These are phyloP conservation scores for Hypoxylon intermedium DNA, from an alignment of 495 filamentous ascomycete species.

Conservation along the genomic window DNA sequence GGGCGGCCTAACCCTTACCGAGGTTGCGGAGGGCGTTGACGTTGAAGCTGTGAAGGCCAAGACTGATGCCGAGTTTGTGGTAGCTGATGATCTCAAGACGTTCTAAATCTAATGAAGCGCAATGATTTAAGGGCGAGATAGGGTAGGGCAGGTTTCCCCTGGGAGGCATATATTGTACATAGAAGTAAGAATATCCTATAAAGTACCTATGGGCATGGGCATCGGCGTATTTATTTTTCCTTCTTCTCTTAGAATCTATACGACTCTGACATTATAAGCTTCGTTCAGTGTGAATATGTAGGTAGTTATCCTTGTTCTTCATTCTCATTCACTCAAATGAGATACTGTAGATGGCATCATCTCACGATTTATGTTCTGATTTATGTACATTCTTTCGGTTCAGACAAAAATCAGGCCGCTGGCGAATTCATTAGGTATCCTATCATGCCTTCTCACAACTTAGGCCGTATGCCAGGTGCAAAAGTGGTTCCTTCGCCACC, in stretches of 20 bases:
- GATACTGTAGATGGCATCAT: background rate
- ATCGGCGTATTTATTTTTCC: no score
- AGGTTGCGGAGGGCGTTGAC: constrained; percentile 62
- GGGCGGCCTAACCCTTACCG: constrained; percentile 60
- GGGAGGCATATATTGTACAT: no score
- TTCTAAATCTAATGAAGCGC: constrained; percentile 45
- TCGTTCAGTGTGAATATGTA: no score
- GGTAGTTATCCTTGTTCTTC: no score
- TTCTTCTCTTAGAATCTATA: no score
- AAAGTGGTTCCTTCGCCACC: constrained; percentile 64
- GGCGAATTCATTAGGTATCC: background rate
- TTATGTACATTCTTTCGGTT: constrained; percentile 20
- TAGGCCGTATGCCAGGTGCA: constrained; percentile 60
- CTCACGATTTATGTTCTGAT: background rate
- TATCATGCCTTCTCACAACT: constrained; percentile 49
- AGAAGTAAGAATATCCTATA: background rate
- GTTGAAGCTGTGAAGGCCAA: constrained; percentile 60
- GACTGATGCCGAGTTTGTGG: constrained; percentile 61
- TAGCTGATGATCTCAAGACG: constrained; percentile 54
- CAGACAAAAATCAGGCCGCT: background rate
- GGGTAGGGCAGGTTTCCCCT: no score
- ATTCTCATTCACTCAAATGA: background rate
- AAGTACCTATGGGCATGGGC: no score
- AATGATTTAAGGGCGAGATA: background rate
- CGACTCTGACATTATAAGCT: no score